Base-by-base conservation (phyloP, 768 basidiomycete genomes). In the Collybiopsis confluens region DNA sequence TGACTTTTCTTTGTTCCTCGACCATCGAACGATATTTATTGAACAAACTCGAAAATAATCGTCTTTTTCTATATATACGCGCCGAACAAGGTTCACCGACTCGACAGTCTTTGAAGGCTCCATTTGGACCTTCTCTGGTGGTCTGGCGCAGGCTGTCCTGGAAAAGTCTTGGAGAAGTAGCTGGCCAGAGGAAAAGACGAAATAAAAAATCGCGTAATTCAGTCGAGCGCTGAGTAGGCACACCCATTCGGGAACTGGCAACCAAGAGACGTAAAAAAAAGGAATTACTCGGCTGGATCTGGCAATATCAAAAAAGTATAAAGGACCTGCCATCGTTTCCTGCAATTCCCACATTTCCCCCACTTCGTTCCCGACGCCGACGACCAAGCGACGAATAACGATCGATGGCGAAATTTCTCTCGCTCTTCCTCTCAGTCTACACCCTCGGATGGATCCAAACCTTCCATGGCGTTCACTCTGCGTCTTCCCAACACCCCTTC, bases 351-450 rank as follows among this genome's bases (percentile, higher is more conserved):
- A 26, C 45, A 11, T 30, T 16, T n/a, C 20, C 45, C 33, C 7
- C 45, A 18, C n/a, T 16, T 16, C 15, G 45, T 26, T 20, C n/a
- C 16, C 20, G 13, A 16, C 30, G 9, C 10, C 21, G 4, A 3
- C 2, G 20, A 15, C 3, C 20, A 44, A 18, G 33, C 28, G n/a
- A 46, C 26, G n/a, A n/a, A n/a, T n/a, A n/a, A n/a, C n/a, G n/a
- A n/a, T n/a, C n/a, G 26, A 45, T 46, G 45, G 16, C 45, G 16
- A 46, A 46, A 18, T 28, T 46, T 13, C 3, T 46, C 33, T n/a
- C 27, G 27, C 30, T 46, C 33, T 33, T 46, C 45, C 45, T 46
- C 45, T 46, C 45, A 46, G 45, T 46, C 45, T 46, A 46, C 30
- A 20, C 45, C 24, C 33, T 30, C 18, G 26, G 18, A 11, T 46